Evolutionary conservation across 495 filamentous ascomycete species (phyloP), one percentile per base, ranked within the genome.

Genomic region (Eremomyces bilateralis): DNA sequence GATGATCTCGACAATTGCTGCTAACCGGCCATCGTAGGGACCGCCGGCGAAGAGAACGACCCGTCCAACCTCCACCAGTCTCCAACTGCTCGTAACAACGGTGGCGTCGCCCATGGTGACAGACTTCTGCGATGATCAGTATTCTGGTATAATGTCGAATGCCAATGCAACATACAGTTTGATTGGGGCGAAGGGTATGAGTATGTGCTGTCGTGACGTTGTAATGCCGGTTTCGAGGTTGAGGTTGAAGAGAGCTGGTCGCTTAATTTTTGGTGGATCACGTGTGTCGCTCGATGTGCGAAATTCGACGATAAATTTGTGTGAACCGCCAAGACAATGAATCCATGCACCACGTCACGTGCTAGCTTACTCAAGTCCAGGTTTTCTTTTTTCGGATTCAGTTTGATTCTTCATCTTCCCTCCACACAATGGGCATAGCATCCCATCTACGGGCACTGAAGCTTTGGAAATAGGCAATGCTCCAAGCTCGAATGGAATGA

Each of bases 1-100:
- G 61, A 95, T 84, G 59, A 99, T 92, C 73, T 95, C 83, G 60
- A 94, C 82, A 57, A 99, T 88, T 52, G 69, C 63, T 43, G 82
- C 90, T 42, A 95, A 71, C 59, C 76, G 77, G 61, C 83, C 84
- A 42, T 57, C 64, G 66, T 71, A 80, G 43, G 72, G 76, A 44
- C 74, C 75, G 49, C 64, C 54, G 49, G 71, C 69, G 63, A 92
- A 69, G 53, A 93, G 72, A 45, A 88, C 76, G 50, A 93, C 66
- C 53, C 90, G 83, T 67, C 90, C 90, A 63, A 94, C 79, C 69
- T 99, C 83, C 54, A 99, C 80, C 53, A 77, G 66, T 59, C 80
- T 82, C 80, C 77, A 92, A 72, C 71, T 52, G 76, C 64, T 57
- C 64, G 48, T 42, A 44, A 40, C 73, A 59, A 88, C 69, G 44